Evolutionary conservation across 345 rosid species (phyloP), one percentile per base, ranked within the genome.

Genomic region (Pistacia atlantica): DNA sequence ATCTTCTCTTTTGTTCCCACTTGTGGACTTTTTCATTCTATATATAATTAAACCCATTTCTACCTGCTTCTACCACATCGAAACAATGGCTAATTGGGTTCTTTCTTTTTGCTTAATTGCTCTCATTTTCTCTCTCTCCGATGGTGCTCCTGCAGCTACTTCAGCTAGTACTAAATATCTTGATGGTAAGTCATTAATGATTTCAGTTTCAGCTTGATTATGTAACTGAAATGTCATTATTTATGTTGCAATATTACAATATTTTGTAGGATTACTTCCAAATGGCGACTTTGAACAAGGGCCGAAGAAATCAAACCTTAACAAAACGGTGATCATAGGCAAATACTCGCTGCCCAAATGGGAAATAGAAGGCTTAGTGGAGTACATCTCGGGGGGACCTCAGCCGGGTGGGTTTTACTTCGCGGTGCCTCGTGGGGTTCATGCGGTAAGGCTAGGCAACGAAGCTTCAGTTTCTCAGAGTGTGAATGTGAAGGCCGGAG

Each of bases 341-440:
- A 92, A 84, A 77, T 52, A 90, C 86, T 92, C 98, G 11, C 97
- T 95, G 31, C 97, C 98, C 9, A 84, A 79, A 5, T 92, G 98
- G 98, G 88, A 88, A 81, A 89, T 88, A 79, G 54, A 75, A 1
- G 97, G 97, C 68, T 75, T 88, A 35, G 97, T 92, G 7, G 95
- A 94, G 86, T 84, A 79, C 72, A 84, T 94, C 67, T 87, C 92
- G 0, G 95, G 93, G 0, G 98, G 98, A 62, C 95, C 97, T 1
- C 97, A 92, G 68, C 97, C 97, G 0, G 93, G 98, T 0, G 95
- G 98, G 5, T 91, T 95, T 80, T 92, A 75, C 80, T 79, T 87
- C 0, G 69, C 89, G 1, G 81, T 95, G 37, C 95, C 98, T 22
- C 25, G 25, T 22, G 25, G 25, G 0, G 25, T 79, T 65, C 97